These are phyloP conservation scores for Cyclotella atomus DNA, from an alignment of 108 stramenopile genomes.

Conservation along the genomic window DNA sequence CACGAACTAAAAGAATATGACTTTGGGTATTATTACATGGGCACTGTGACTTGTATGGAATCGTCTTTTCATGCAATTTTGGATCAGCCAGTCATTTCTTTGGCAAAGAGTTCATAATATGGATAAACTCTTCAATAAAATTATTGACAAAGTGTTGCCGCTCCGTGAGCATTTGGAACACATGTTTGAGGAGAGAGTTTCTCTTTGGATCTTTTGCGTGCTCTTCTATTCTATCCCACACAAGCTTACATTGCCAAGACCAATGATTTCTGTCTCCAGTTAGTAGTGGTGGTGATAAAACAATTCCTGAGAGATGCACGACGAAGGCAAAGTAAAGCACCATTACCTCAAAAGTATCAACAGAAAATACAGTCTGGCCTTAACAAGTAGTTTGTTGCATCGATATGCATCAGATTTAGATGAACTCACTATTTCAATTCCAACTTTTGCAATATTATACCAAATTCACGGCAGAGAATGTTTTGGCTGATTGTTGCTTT, in stretches of 20 bases:
- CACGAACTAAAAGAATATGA: neutral
- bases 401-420: neutral
- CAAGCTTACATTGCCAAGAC: neutral
- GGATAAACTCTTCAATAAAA: neutral
- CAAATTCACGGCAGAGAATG: neutral
- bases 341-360: neutral
- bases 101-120: constrained; percentile 1
- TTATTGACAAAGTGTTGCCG: neutral
- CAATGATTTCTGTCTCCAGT: neutral
- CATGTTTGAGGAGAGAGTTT: neutral
- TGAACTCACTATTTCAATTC: too few species aligned
- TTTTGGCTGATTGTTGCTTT: too few species aligned
- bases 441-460: neutral
- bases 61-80: neutral
- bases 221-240: neutral
- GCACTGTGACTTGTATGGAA: neutral
- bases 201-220: neutral
- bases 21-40: constrained; percentile 2
- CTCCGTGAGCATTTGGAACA: neutral
- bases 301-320: neutral
- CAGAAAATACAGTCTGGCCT: neutral
- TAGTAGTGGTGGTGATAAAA: neutral
- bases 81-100: neutral
- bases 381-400: neutral
- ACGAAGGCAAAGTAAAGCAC: neutral